Evolutionary conservation across 2,329 filamentous ascomycete genomes (phyloP).

Genomic region (Monosporascus sp.): DNA sequence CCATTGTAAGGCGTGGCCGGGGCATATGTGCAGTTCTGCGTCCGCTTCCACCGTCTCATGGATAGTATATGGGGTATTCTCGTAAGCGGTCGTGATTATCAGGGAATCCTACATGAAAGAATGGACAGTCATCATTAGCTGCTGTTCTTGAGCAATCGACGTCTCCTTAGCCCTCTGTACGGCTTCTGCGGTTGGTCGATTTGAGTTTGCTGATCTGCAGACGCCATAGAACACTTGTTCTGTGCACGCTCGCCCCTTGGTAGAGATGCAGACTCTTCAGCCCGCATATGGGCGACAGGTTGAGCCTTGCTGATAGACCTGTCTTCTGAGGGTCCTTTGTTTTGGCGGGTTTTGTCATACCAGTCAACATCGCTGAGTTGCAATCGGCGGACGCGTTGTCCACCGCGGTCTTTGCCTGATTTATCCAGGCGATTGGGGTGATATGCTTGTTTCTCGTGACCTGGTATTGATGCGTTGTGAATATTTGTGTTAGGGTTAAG

Average conservation of each 20-base stretch:
- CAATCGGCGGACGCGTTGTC: slow-evolving; percentile 81
- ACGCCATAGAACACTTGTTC: neutral
- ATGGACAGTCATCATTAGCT: neutral
- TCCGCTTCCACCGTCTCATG: neutral
- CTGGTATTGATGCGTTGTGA: slow-evolving; percentile 40
- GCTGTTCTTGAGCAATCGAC: neutral
- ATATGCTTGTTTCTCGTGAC: slow-evolving; percentile 44
- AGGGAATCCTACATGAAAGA: neutral
- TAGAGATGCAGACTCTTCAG: neutral
- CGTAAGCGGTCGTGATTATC: neutral
- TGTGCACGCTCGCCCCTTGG: neutral
- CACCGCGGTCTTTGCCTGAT: slow-evolving; percentile 57
- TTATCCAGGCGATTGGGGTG: slow-evolving; percentile 53
- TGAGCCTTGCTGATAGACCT: neutral
- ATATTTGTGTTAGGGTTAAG: slow-evolving; percentile 43
- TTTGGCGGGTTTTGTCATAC: slow-evolving; percentile 49
- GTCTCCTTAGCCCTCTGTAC: neutral
- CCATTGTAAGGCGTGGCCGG: neutral
- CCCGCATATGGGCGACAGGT: neutral
- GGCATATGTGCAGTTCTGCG: neutral
- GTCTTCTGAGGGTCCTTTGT: slow-evolving; percentile 2
- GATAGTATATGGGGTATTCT: neutral
- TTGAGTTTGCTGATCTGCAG: neutral
- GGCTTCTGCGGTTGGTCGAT: neutral
- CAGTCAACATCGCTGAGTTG: slow-evolving; percentile 97